Base-by-base conservation (phyloP, 352 stramenopile genomes). In the Phytopythium kandeliae region DNA sequence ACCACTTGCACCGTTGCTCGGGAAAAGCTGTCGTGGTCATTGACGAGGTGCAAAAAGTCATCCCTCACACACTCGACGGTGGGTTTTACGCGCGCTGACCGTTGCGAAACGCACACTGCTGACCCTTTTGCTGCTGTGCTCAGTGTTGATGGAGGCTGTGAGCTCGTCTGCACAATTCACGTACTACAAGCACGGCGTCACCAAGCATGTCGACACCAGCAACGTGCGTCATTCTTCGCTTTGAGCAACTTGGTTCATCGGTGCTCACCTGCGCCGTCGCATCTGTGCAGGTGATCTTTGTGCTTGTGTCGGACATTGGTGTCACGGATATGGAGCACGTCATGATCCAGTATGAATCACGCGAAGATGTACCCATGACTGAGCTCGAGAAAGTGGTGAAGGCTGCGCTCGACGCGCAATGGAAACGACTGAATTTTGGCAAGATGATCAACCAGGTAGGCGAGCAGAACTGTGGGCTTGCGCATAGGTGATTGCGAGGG, bases 41-140 rank as follows among this genome's bases (percentile, higher is more conserved):
- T 45, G 88, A 97, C 52, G 88, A 97, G 74, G 78, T 97, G 25
- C 86, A 97, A 52, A 97, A 96, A 58, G 83, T 94, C 51, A 86
- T 96, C 47, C 86, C 86, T 11, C 83, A 92, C 43, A 96, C 87
- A 1, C 72, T 96, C 15, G 86, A 96, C 43, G 84, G 78, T 89
- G 65, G n/a, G 58, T 25, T 4, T 31, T 31, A 9, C 9, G 28
- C 9, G 28, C 9, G 28, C 3, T 41, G 37, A 31, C 21, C 4
- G 7, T 6, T 31, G 45, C 17, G 24, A 60, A 36, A 15, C 31
- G 19, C 51, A 31, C 28, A 31, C 28, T 9, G 28, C 26, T 47
- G 1, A 8, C 15, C 5, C 4, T 52, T 6, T 51, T 11, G 4
- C 37, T 43, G 36, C 28, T 56, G 5, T 26, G 31, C 53, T 9